Conservation (phyloP, 139 green algal species). For the Axilococcus clingmanii region DNA sequence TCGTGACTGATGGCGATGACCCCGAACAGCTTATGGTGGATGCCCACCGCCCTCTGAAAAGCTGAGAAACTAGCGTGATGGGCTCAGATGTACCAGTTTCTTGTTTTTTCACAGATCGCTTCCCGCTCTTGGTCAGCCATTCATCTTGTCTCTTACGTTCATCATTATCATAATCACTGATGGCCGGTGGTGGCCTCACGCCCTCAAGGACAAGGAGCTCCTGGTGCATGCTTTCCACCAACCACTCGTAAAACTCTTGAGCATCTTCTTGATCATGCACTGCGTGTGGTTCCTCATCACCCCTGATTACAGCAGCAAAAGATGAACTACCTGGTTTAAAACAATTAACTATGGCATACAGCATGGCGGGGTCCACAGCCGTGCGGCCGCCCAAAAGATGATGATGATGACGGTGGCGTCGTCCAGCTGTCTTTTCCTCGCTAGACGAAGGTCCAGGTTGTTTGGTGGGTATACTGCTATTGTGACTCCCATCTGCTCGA, state of each 20-base stretch:
- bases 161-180: background rate
- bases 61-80: conserved; percentile 11
- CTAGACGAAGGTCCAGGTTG: background rate
- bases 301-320: background rate
- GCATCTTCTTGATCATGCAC: conserved; percentile 76
- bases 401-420: background rate
- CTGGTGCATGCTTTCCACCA: conserved; percentile 59
- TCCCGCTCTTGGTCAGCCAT: conserved; percentile 25
- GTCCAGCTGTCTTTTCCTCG: too few relatives aligned
- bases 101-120: conserved; percentile 15
- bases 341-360: background rate
- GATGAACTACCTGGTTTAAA: background rate
- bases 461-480: background rate
- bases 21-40: conserved; percentile 18
- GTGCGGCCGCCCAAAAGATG: background rate
- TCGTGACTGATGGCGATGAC: conserved; percentile 33
- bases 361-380: background rate
- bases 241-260: conserved; percentile 69
- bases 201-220: conserved; percentile 41
- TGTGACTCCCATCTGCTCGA: background rate
- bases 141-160: conserved; percentile 6
- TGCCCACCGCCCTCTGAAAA: conserved; percentile 5
- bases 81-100: background rate
- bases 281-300: background rate
- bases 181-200: background rate